Percentiles rank a stretch among this genome's conserved stretches.
Conservation (phyloP, 2,329 filamentous ascomycete genomes). For the Didymella pinodella region DNA sequence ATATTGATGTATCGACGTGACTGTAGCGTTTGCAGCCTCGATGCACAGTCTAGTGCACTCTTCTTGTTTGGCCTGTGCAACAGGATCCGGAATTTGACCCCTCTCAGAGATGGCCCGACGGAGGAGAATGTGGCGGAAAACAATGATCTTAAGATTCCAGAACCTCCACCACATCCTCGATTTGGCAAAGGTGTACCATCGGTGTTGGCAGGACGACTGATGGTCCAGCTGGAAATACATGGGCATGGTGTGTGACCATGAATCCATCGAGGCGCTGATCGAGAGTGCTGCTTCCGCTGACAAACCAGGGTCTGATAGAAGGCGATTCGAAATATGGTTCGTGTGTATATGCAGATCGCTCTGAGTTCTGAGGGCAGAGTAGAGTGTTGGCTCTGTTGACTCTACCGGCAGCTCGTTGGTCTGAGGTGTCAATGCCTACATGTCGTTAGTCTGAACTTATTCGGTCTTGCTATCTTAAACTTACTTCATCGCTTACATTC, state of each 20-base stretch:
- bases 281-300: slow-evolving; percentile 37
- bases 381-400: slow-evolving; percentile 29
- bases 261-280: slow-evolving; percentile 28
- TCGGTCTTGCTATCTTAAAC: background rate
- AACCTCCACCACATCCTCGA: slow-evolving; percentile 38
- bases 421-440: slow-evolving; percentile 33
- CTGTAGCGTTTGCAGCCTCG: slow-evolving; percentile 36
- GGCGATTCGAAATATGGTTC: slow-evolving; percentile 35
- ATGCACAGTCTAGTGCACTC: slow-evolving; percentile 35
- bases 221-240: slow-evolving; percentile 28
- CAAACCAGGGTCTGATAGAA: slow-evolving; percentile 35
- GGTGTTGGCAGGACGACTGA: slow-evolving; percentile 17
- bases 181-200: slow-evolving; percentile 35
- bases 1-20: slow-evolving; percentile 36
- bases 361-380: slow-evolving; percentile 32
- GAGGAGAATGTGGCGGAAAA: slow-evolving; percentile 36
- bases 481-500: slow-evolving; percentile 35
- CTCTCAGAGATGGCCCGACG: slow-evolving; percentile 34
- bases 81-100: slow-evolving; percentile 29
- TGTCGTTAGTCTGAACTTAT: background rate
- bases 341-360: slow-evolving; percentile 37
- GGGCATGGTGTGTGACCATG: slow-evolving; percentile 30
- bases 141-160: slow-evolving; percentile 40
- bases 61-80: slow-evolving; percentile 31
- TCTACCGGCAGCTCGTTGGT: slow-evolving; percentile 29